A percentile compares a stretch with the other conserved stretches of the same genome.
These are phyloP conservation scores for Trypanosoma platydactyli DNA, from an alignment of 208 protist species.

Conservation along the genomic window DNA sequence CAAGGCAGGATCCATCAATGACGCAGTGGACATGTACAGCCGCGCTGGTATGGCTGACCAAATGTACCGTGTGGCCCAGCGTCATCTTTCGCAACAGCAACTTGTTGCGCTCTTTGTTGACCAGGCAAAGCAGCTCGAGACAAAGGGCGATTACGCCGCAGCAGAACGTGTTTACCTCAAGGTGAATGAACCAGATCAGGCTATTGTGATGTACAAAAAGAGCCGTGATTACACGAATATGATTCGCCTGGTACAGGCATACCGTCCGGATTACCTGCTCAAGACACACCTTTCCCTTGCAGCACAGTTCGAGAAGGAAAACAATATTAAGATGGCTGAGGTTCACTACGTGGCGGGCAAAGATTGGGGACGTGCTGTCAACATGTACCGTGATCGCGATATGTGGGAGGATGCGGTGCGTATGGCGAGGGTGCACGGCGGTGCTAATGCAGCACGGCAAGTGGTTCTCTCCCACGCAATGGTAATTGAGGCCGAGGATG, in stretches of 20 bases:
- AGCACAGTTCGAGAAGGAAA: constrained; percentile 95
- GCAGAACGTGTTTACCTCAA: constrained; percentile 96
- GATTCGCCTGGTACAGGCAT: constrained; percentile 92
- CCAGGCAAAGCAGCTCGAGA: constrained; percentile 94
- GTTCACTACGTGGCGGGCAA: constrained; percentile 93
- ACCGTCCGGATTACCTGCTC: constrained; percentile 90
- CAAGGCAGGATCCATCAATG: constrained; percentile 78
- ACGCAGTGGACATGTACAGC: constrained; percentile 97
- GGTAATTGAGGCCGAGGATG: constrained; percentile 93
- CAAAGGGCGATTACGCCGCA: constrained; percentile 91
- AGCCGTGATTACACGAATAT: constrained; percentile 91
- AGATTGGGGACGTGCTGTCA: constrained; percentile 96
- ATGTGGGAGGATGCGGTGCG: constrained; percentile 98
- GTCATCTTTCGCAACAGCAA: constrained; percentile 89
- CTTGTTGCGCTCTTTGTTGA: constrained; percentile 90
- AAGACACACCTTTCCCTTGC: constrained; percentile 96
- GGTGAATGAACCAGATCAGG: constrained; percentile 95
- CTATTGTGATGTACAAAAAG: constrained; percentile 97
- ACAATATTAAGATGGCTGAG: constrained; percentile 93
- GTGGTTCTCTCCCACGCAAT: constrained; percentile 93
- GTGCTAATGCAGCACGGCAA: constrained; percentile 92
- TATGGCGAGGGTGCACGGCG: constrained; percentile 95
- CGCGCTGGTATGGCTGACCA: constrained; percentile 90
- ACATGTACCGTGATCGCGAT: constrained; percentile 97
- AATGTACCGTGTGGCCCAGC: constrained; percentile 93